Percentiles rank a stretch among this genome's conserved stretches.
These are phyloP conservation scores for Coemansia sp. DNA, from an alignment of 192 early-diverging fungal genomes.

Conservation along the genomic window DNA sequence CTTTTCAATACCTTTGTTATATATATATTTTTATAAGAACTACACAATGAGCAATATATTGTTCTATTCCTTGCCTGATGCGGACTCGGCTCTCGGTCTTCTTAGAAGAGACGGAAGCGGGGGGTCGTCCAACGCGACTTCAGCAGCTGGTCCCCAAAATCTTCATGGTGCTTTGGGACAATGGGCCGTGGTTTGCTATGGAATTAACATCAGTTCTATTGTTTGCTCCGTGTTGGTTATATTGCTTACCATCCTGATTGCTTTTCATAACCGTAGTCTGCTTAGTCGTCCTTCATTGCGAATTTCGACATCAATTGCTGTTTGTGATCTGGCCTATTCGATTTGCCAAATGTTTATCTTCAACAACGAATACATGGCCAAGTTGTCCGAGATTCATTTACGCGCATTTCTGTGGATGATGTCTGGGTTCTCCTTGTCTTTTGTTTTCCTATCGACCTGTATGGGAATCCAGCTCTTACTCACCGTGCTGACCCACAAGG, in stretches of 20 bases:
- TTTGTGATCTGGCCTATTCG: slow-evolving; percentile 13
- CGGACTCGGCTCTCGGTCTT: slow-evolving; percentile 35
- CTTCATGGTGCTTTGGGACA: slow-evolving; percentile 7
- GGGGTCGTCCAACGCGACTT: neutral
- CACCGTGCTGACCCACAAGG: slow-evolving; percentile 4
- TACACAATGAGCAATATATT: slow-evolving; percentile 44
- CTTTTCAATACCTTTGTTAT: too few species aligned
- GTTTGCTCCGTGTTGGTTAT: slow-evolving; percentile 10
- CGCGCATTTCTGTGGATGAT: slow-evolving; percentile 11
- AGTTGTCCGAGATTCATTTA: neutral
- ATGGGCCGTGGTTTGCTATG: slow-evolving; percentile 12
- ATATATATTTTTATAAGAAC: neutral
- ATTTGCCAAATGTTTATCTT: slow-evolving; percentile 14
- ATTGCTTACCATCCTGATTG: neutral
- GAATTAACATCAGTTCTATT: slow-evolving; percentile 13
- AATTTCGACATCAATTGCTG: slow-evolving; percentile 11
- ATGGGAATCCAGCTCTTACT: slow-evolving; percentile 15
- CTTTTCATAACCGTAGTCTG: slow-evolving; percentile 3
- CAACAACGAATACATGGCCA: slow-evolving; percentile 15
- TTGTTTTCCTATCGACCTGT: slow-evolving; percentile 10
- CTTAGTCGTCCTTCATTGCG: slow-evolving; percentile 9
- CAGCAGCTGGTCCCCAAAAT: neutral
- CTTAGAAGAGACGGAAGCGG: slow-evolving; percentile 20
- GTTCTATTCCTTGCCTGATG: slow-evolving; percentile 52
- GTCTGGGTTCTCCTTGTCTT: neutral